phyloP scores from a whole-genome alignment of 208 protist genomes.

The Trypanosoma theileri region DNA sequence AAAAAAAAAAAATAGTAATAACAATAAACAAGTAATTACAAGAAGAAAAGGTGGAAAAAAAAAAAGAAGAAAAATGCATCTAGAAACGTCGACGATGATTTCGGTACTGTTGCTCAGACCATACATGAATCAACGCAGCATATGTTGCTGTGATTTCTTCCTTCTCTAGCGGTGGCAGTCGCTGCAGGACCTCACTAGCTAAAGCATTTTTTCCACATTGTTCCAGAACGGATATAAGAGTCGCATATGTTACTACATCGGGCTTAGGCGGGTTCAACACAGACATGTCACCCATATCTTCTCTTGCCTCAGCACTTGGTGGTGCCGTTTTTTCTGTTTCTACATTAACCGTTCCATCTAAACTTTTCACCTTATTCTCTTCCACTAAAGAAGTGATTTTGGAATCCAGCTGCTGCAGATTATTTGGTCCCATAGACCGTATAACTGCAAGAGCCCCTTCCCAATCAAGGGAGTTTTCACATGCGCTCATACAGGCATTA shows the following conservation, averaged over 20 bases:
- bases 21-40: background rate
- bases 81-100: constrained; percentile 24
- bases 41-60: background rate
- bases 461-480: constrained; percentile 70
- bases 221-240: constrained; percentile 82
- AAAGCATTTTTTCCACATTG: constrained; percentile 64
- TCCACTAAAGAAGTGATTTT: background rate
- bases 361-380: background rate
- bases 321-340: background rate
- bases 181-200: constrained; percentile 57
- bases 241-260: constrained; percentile 83
- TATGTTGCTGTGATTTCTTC: constrained; percentile 87
- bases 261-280: constrained; percentile 39
- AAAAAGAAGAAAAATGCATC: constrained; percentile 5
- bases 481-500: constrained; percentile 64
- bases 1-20: constrained; percentile 13
- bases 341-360: background rate
- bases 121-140: constrained; percentile 83
- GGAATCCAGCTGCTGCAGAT: constrained; percentile 33
- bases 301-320: background rate
- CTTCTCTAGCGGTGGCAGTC: constrained; percentile 65
- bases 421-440: constrained; percentile 77
- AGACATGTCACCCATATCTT: constrained; percentile 8
- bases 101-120: constrained; percentile 61
- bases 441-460: constrained; percentile 57